phyloP scores from a whole-genome alignment of 2,329 filamentous ascomycete species.

The Massarina eburnea region DNA sequence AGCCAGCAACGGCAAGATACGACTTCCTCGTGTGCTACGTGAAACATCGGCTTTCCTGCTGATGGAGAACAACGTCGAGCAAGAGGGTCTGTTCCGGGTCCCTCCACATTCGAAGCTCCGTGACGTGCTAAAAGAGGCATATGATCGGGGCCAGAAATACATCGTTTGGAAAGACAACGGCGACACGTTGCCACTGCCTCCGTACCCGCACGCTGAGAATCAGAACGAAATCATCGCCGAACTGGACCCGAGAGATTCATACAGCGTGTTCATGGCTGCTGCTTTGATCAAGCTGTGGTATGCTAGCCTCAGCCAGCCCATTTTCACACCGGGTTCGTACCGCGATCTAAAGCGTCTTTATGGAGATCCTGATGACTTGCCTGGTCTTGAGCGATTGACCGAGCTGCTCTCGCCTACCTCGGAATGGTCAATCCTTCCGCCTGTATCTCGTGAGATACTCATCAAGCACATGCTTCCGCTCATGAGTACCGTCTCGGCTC shows the following conservation, averaged over 20 bases:
- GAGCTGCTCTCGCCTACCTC: conserved; percentile 51
- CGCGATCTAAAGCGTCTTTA: conserved; percentile 48
- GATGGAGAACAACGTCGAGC: conserved; percentile 49
- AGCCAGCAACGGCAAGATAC: conserved; percentile 46
- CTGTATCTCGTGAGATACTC: conserved; percentile 51
- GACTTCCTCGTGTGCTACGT: conserved; percentile 55
- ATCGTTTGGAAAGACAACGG: conserved; percentile 55
- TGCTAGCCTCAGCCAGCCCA: conserved; percentile 53
- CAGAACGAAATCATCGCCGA: conserved; percentile 49
- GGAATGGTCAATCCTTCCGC: conserved; percentile 49
- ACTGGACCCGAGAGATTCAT: conserved; percentile 53
- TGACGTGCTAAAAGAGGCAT: conserved; percentile 56
- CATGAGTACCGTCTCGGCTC: conserved; percentile 49
- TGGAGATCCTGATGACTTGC: conserved; percentile 40
- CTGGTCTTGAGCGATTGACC: conserved; percentile 46
- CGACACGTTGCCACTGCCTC: conserved; percentile 33
- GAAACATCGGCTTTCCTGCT: conserved; percentile 57
- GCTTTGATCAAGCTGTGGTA: conserved; percentile 60
- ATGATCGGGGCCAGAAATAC: conserved; percentile 57
- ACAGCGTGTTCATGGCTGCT: conserved; percentile 56
- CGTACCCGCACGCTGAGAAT: conserved; percentile 34
- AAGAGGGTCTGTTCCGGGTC: conserved; percentile 57
- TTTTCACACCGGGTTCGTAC: conserved; percentile 55
- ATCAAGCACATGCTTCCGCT: conserved; percentile 56
- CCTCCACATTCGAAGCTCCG: conserved; percentile 53